Evolutionary conservation across 225 moss, liverwort and hornwort genomes (phyloP).

Genomic region (Pseudoscleropodium purum): DNA sequence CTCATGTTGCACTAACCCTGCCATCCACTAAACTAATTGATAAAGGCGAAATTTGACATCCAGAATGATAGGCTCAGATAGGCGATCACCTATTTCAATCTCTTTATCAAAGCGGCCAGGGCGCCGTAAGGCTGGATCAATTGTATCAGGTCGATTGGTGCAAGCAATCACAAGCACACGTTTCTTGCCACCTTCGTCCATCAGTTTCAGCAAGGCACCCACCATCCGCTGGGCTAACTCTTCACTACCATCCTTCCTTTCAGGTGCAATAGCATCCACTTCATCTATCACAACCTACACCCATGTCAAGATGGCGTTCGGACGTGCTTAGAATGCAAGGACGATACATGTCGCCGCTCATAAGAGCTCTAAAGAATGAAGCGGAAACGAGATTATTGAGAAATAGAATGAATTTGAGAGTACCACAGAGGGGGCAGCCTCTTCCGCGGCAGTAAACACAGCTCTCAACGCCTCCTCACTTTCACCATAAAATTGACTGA

Average conservation of each 20-base stretch:
- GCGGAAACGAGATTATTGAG: background rate
- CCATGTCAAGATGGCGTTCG: background rate
- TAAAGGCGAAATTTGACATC: background rate
- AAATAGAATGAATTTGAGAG: background rate
- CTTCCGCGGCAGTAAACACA: conserved; percentile 66
- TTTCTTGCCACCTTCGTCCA: conserved; percentile 79
- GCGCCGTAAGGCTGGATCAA: conserved; percentile 89
- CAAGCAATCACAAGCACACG: conserved; percentile 81
- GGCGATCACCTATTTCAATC: conserved; percentile 77
- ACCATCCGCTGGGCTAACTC: conserved; percentile 86
- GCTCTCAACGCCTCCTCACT: conserved; percentile 76
- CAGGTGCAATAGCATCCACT: conserved; percentile 85
- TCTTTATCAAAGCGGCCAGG: conserved; percentile 94
- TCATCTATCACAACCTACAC: conserved; percentile 94
- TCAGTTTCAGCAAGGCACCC: conserved; percentile 66
- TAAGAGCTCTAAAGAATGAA: background rate
- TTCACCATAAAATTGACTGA: conserved; percentile 87
- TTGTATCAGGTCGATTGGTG: conserved; percentile 83
- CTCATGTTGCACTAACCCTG: background rate
- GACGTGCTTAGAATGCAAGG: background rate
- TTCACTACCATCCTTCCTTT: conserved; percentile 85
- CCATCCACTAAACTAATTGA: background rate
- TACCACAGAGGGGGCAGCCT: conserved; percentile 85
- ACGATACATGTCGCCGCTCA: background rate
- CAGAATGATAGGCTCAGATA: background rate